Evolutionary conservation across 331 rosid species (phyloP).

Genomic region (Erythrophleum ivorense): DNA sequence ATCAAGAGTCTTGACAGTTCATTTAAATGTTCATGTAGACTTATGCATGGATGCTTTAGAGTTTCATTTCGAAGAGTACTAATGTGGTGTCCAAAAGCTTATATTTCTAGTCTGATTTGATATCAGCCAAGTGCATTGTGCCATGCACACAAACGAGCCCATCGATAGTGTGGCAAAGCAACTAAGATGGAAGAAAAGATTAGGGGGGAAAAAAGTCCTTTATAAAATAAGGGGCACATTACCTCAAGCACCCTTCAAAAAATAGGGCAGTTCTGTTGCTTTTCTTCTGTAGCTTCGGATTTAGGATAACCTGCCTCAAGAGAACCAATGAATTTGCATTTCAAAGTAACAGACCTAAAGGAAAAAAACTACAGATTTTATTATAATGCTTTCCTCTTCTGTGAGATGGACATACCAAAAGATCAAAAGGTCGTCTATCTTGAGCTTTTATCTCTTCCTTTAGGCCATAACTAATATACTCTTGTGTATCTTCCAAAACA

Average conservation of each 20-base stretch:
- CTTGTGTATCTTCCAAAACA: constrained; percentile 88
- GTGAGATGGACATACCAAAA: constrained; percentile 71
- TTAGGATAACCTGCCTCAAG: constrained; percentile 79
- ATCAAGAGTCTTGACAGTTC: background rate
- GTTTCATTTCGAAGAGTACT: background rate
- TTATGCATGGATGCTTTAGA: constrained; percentile 9
- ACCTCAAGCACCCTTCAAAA: constrained; percentile 98
- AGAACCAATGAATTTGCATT: constrained; percentile 49
- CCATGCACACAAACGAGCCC: constrained; percentile 7
- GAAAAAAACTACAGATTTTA: constrained; percentile 14
- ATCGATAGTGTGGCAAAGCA: background rate
- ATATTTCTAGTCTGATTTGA: constrained; percentile 8
- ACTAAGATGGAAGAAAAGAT: background rate
- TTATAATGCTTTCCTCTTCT: background rate
- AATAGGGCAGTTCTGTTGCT: constrained; percentile 80
- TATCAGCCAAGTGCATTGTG: constrained; percentile 11
- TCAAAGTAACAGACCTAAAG: constrained; percentile 35
- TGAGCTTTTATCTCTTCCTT: constrained; percentile 77
- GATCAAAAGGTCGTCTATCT: constrained; percentile 90
- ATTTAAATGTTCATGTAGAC: background rate
- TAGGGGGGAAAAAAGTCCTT: background rate
- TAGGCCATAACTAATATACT: constrained; percentile 75
- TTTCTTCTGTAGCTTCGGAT: constrained; percentile 78
- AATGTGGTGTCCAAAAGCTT: background rate
- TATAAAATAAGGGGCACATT: background rate